Evolutionary conservation across 2,329 filamentous ascomycete genomes (phyloP).

Genomic region (Fusarium albosuccineum): DNA sequence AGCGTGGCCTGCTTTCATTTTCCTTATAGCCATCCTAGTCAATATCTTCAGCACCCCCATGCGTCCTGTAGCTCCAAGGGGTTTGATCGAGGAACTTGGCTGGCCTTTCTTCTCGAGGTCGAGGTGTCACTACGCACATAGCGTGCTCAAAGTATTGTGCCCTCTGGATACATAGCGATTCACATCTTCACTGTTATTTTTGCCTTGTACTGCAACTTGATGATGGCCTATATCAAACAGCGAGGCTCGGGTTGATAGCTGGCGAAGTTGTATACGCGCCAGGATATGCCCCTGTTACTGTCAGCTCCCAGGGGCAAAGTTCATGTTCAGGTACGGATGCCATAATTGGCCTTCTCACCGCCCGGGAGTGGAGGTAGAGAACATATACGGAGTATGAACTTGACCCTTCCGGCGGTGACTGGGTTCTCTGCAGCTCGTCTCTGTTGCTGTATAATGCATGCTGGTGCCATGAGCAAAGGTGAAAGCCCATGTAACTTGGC

Average conservation of each 20-base stretch:
- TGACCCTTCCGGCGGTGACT: no score
- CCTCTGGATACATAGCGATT: neutral
- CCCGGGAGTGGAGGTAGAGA: no score
- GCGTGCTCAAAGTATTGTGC: neutral
- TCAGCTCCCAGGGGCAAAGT: conserved; percentile 1
- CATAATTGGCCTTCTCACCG: no score
- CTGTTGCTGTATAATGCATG: no score
- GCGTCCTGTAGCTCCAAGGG: conserved; percentile 1
- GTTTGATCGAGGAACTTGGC: neutral
- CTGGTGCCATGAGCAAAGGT: no score
- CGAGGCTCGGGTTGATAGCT: neutral
- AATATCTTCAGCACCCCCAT: conserved; percentile 15
- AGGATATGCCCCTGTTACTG: conserved; percentile 8
- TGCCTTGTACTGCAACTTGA: neutral
- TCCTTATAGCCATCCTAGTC: conserved; percentile 32
- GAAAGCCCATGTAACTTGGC: no score
- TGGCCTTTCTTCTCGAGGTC: neutral
- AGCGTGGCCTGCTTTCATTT: conserved; percentile 40
- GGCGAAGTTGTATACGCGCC: neutral
- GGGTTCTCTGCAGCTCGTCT: no score
- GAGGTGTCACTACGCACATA: neutral
- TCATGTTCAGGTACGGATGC: no score
- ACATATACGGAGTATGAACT: no score
- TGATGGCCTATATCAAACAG: neutral
- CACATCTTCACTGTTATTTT: neutral